Conservation (phyloP, 345 rosid species). For the Brassica rapa region DNA sequence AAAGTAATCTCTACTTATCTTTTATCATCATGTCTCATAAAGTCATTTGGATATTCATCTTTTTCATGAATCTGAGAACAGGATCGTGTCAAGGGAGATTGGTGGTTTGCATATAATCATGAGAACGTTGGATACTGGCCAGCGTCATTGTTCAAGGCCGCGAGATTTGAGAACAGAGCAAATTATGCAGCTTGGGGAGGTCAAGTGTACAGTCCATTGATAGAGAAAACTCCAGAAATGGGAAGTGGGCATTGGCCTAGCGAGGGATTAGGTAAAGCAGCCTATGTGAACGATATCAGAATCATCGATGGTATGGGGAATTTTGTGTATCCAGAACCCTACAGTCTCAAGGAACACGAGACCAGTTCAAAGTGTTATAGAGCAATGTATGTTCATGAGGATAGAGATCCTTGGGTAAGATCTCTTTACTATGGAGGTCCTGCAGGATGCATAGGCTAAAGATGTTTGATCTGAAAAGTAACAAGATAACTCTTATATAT, state of each 20-base stretch:
- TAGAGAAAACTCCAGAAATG: slow-evolving; percentile 27
- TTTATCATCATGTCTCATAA: neutral
- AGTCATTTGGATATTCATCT: slow-evolving; percentile 13
- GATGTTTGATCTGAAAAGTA: neutral
- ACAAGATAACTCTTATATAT: neutral
- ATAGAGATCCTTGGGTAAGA: slow-evolving; percentile 18
- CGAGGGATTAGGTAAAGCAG: slow-evolving; percentile 29
- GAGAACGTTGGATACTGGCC: slow-evolving; percentile 44
- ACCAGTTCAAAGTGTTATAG: slow-evolving; percentile 23
- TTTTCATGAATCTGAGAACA: neutral
- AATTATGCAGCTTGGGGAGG: slow-evolving; percentile 33
- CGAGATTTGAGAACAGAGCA: slow-evolving; percentile 17
- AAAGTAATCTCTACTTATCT: neutral
- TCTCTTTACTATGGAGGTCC: slow-evolving; percentile 38
- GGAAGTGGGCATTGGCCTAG: slow-evolving; percentile 41
- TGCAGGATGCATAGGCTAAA: slow-evolving; percentile 4
- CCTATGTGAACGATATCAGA: slow-evolving; percentile 19
- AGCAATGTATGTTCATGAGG: slow-evolving; percentile 22
- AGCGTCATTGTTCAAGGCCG: slow-evolving; percentile 12
- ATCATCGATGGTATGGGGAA: neutral
- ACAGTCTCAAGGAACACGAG: neutral
- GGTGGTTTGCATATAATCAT: slow-evolving; percentile 33
- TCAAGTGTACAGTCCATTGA: slow-evolving; percentile 32
- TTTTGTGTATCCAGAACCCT: slow-evolving; percentile 25
- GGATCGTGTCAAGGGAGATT: slow-evolving; percentile 36